Conservation (phyloP, 371 early-diverging fungal genomes). For the Chytridiales sp. region DNA sequence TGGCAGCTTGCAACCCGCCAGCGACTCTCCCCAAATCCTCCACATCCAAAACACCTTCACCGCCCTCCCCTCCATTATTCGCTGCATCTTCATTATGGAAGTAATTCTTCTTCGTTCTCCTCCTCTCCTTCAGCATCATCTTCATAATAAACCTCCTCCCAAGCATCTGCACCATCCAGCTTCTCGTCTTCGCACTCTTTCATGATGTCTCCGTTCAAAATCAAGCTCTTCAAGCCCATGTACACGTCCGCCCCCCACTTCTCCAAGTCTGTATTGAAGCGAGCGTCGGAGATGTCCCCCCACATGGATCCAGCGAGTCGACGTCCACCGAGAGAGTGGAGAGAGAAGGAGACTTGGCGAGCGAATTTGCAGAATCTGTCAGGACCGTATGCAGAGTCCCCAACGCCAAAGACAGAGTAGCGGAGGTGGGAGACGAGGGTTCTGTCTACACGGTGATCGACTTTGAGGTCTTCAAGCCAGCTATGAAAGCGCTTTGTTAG, state of each 20-base stretch:
- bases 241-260: background rate
- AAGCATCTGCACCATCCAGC: conserved; percentile 42
- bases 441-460: conserved; percentile 69
- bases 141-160: conserved; percentile 36
- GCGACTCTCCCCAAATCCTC: conserved; percentile 75
- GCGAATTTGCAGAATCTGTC: conserved; percentile 66
- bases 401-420: conserved; percentile 74
- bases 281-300: background rate
- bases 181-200: background rate
- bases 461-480: conserved; percentile 67
- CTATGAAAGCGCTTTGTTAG: too few species aligned
- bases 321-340: background rate
- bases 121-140: conserved; percentile 40
- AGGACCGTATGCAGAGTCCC: conserved; percentile 69
- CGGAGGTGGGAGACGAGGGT: conserved; percentile 57
- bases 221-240: background rate
- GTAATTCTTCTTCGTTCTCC: conserved; percentile 33
- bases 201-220: background rate
- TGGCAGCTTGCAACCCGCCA: conserved; percentile 24
- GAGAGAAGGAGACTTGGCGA: background rate
- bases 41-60: conserved; percentile 69
- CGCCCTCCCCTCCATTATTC: conserved; percentile 30
- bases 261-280: background rate
- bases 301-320: background rate
- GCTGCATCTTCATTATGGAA: conserved; percentile 30